Evolutionary conservation across 306 rosid species (phyloP), one percentile per base, ranked within the genome.

Genomic region (Sophora flavescens): DNA sequence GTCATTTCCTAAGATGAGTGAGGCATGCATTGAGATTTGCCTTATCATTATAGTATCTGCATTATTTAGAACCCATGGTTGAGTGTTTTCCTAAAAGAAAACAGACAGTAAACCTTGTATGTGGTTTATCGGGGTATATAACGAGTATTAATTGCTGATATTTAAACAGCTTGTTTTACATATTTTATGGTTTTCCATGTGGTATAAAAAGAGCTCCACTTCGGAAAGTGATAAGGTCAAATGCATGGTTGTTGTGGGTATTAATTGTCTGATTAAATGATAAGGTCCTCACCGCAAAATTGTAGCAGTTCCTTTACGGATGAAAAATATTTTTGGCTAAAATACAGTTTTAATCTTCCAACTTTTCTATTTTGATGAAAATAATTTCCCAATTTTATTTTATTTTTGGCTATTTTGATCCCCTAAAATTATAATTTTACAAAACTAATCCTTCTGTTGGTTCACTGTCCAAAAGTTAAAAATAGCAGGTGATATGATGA

Each of bases 241-340:
- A 38, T 7, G 38, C 80, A 36, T 63, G 51, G 30, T 36, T 51
- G 72, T 62, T 75, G 53, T 9, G 41, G 16, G 42, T 53, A 52
- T 75, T 75, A 63, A 50, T 50, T 36, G 63, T 75, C 39, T 38
- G 58, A 66, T 66, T 76, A 64, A 61, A 52, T 64, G 56, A 28
- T 13, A 52, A 8, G 66, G 54, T 10, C 45, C 69, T 38, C 22
- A 66, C 15, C 74, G 58, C 58, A 2, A 54, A 76, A 65, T 30
- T 15, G 47, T 28, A 15, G 67, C 53, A 22, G 0, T 13, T n/a
- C 54, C 64, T 22, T 8, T 17, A 1, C 2, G 32, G 3, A 30
- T 30, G 32, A 30, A 30, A 30, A 30, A 30, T 2, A 30, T 30
- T 30, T 30, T 30, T 22, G n/a, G n/a, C n/a, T n/a, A n/a, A n/a